phyloP scores from a whole-genome alignment of 2,329 filamentous ascomycete species.

The Calonectria honghensis region DNA sequence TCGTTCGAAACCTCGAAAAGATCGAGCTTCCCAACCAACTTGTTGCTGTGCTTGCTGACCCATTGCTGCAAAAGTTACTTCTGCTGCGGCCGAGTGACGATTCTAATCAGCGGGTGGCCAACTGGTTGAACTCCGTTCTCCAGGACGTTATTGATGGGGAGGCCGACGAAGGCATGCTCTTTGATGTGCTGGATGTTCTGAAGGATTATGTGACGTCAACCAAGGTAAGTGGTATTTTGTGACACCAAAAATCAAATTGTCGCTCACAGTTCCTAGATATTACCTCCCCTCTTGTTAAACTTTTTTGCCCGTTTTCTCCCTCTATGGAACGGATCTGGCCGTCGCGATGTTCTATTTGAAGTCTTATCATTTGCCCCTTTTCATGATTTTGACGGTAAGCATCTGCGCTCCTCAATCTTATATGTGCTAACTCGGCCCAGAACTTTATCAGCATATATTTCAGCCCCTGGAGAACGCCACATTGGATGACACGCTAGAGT shows the following conservation, averaged over 20 bases:
- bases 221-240: constrained; percentile 66
- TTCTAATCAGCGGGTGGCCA: constrained; percentile 71
- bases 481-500: constrained; percentile 68
- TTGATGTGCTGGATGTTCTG: constrained; percentile 74
- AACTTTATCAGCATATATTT: constrained; percentile 70
- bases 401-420: no score
- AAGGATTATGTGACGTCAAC: constrained; percentile 73
- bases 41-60: constrained; percentile 84
- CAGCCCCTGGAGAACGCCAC: constrained; percentile 70
- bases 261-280: constrained; percentile 57
- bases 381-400: constrained; percentile 72
- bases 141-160: constrained; percentile 74
- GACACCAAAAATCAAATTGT: background rate
- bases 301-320: constrained; percentile 73
- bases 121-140: constrained; percentile 75
- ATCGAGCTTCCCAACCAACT: constrained; percentile 90
- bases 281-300: constrained; percentile 69
- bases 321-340: constrained; percentile 77
- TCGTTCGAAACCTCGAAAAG: constrained; percentile 84
- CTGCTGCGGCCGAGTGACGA: constrained; percentile 76
- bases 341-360: constrained; percentile 72
- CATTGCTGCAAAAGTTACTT: constrained; percentile 85
- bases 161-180: constrained; percentile 67
- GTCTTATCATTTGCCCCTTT: constrained; percentile 75
- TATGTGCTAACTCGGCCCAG: constrained; percentile 61